Conservation (phyloP, 495 filamentous ascomycete species). For the Parathielavia hyrcaniae region DNA sequence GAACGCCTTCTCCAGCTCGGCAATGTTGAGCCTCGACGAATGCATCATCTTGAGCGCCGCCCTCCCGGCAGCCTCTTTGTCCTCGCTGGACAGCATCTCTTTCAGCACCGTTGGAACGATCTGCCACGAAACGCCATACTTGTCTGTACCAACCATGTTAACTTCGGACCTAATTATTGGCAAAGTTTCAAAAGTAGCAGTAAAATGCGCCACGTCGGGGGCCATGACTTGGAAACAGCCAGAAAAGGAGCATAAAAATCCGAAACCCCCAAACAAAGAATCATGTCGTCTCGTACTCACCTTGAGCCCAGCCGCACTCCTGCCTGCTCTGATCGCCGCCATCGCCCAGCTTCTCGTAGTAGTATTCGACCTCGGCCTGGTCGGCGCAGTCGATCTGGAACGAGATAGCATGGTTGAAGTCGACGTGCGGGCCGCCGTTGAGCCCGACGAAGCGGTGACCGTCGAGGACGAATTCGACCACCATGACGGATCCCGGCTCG, state of each 20-base stretch:
- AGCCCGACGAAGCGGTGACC: conserved; percentile 34
- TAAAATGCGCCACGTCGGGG: too few relatives aligned
- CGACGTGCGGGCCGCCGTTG: conserved; percentile 37
- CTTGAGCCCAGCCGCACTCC: conserved; percentile 32
- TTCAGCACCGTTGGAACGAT: conserved; percentile 31
- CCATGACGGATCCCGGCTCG: conserved; percentile 26
- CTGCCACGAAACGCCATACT: conserved; percentile 40
- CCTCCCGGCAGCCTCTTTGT: conserved; percentile 21
- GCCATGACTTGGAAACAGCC: too few relatives aligned
- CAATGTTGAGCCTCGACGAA: conserved; percentile 38
- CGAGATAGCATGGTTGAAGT: conserved; percentile 29
- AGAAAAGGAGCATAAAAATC: too few relatives aligned
- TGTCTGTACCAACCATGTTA: conserved; percentile 24
- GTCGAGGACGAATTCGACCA: conserved; percentile 31
- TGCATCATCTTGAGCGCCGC: conserved; percentile 29
- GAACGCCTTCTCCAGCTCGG: conserved; percentile 30
- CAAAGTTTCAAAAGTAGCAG: too few relatives aligned
- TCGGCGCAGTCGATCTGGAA: conserved; percentile 34
- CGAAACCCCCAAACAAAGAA: too few relatives aligned
- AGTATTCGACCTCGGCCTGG: conserved; percentile 40
- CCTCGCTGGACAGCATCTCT: conserved; percentile 21
- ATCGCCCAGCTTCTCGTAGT: conserved; percentile 34
- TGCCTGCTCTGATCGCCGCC: conserved; percentile 28
- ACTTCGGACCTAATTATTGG: too few relatives aligned
- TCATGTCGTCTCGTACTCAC: too few relatives aligned